Evolutionary conservation across 1,284 basidiomycete species (phyloP).

Genomic region (Pyrrhoderma noxium): DNA sequence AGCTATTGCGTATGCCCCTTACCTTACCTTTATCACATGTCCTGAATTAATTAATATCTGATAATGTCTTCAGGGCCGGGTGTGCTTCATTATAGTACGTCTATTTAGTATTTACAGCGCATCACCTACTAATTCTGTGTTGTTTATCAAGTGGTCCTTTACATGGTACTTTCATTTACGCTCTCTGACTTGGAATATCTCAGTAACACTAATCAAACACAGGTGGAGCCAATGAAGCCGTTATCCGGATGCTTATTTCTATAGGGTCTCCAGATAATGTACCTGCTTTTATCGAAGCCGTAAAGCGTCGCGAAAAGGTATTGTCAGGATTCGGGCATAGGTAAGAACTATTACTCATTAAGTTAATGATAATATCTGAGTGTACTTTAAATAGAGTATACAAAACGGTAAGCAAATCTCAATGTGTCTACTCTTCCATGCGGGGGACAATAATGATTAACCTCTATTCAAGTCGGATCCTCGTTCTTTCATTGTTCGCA

Average conservation of each 20-base stretch:
- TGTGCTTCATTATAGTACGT: constrained; percentile 79
- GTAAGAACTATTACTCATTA: constrained; percentile 30
- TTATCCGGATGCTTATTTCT: constrained; percentile 82
- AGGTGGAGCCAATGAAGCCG: constrained; percentile 84
- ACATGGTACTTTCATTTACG: constrained; percentile 57
- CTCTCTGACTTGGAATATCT: no score
- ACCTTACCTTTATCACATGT: constrained; percentile 3
- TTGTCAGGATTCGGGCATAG: constrained; percentile 84
- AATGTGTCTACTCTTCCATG: not conserved
- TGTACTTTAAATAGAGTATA: constrained; percentile 48
- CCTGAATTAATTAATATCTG: constrained; percentile 1
- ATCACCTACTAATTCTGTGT: not conserved
- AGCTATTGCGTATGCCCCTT: constrained; percentile 57
- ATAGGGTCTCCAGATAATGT: constrained; percentile 83
- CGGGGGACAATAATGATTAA: not conserved
- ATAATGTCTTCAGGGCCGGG: constrained; percentile 54
- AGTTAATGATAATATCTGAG: not conserved
- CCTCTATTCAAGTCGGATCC: constrained; percentile 60
- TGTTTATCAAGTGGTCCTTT: constrained; percentile 57
- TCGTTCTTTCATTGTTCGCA: constrained; percentile 79
- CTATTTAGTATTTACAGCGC: not conserved
- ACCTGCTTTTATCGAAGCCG: constrained; percentile 74
- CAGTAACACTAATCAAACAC: constrained; percentile 9
- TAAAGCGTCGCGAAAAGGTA: constrained; percentile 80
- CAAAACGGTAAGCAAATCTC: constrained; percentile 54